phyloP scores from a whole-genome alignment of 208 protist genomes.

The Balamuthia mandrillaris region DNA sequence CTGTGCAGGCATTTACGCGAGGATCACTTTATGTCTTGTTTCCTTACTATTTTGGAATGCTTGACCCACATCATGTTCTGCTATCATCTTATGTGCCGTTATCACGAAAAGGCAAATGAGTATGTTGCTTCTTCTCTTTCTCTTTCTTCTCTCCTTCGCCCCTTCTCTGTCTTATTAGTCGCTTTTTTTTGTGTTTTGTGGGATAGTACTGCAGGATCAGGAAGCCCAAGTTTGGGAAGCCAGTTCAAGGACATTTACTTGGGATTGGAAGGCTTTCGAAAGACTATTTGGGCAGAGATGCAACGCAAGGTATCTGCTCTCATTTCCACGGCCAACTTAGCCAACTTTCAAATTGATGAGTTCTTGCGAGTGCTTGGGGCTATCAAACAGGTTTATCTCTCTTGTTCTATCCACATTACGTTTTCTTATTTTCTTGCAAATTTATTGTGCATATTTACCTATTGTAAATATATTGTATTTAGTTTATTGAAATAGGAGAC shows the following conservation, averaged over 20 bases:
- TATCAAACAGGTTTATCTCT: not conserved
- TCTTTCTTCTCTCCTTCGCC: too few relatives aligned
- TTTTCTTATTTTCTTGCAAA: not conserved
- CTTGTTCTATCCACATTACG: not conserved
- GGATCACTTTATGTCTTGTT: not conserved
- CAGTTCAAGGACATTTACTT: too few relatives aligned
- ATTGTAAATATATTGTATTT: not conserved
- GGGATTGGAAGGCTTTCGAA: not conserved
- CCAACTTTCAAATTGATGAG: not conserved
- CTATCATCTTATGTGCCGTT: slow-evolving; percentile 2
- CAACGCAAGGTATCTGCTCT: slow-evolving; percentile 18
- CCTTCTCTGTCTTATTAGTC: too few relatives aligned
- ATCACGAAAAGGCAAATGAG: not conserved
- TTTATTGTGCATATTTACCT: not conserved
- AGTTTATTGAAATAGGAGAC: slow-evolving; percentile 16
- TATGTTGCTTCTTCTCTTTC: not conserved
- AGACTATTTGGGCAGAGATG: slow-evolving; percentile 5
- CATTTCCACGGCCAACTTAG: slow-evolving; percentile 1
- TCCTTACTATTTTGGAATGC: not conserved
- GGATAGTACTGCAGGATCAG: too few relatives aligned
- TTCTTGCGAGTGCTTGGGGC: slow-evolving; percentile 1
- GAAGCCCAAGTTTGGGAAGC: too few relatives aligned
- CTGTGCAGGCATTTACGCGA: not conserved
- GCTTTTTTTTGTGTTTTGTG: too few relatives aligned
- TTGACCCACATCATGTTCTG: not conserved